phyloP scores from a whole-genome alignment of 352 stramenopile genomes.

The Phytophthora capsici region DNA sequence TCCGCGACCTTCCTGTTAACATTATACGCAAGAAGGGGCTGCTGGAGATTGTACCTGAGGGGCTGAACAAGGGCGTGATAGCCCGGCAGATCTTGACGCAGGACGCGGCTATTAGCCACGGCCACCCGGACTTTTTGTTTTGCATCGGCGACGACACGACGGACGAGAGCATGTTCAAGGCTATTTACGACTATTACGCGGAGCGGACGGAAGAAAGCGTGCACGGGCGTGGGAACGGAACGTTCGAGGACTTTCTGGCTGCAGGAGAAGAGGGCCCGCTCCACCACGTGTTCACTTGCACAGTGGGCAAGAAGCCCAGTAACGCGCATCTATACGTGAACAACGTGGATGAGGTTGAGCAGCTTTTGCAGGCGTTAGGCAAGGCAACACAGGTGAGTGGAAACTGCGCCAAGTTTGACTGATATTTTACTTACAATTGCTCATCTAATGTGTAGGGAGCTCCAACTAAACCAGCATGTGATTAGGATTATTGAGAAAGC shows the following conservation, averaged over 20 bases:
- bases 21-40: slow-evolving; percentile 92
- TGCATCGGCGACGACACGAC: slow-evolving; percentile 97
- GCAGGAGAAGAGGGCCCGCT: slow-evolving; percentile 57
- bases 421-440: too few species aligned
- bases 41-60: slow-evolving; percentile 95
- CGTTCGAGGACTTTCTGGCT: slow-evolving; percentile 31
- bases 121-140: slow-evolving; percentile 95
- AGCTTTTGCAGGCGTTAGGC: slow-evolving; percentile 74
- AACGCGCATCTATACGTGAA: slow-evolving; percentile 92
- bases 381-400: slow-evolving; percentile 20
- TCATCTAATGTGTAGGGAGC: not conserved
- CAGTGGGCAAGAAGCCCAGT: slow-evolving; percentile 92
- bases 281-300: slow-evolving; percentile 92
- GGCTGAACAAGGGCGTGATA: slow-evolving; percentile 96
- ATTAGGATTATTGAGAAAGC: slow-evolving; percentile 15
- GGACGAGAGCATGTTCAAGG: slow-evolving; percentile 98
- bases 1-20: slow-evolving; percentile 74
- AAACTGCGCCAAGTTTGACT: not conserved
- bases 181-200: slow-evolving; percentile 92
- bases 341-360: slow-evolving; percentile 88
- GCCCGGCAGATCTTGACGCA: slow-evolving; percentile 95
- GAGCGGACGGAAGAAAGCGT: slow-evolving; percentile 86
- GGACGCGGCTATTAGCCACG: slow-evolving; percentile 71
- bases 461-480: slow-evolving; percentile 1
- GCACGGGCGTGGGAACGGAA: slow-evolving; percentile 47